Evolutionary conservation across 2,329 filamentous ascomycete species (phyloP), one percentile per base, ranked within the genome.

Genomic region (Emmonsiellopsis sp.): DNA sequence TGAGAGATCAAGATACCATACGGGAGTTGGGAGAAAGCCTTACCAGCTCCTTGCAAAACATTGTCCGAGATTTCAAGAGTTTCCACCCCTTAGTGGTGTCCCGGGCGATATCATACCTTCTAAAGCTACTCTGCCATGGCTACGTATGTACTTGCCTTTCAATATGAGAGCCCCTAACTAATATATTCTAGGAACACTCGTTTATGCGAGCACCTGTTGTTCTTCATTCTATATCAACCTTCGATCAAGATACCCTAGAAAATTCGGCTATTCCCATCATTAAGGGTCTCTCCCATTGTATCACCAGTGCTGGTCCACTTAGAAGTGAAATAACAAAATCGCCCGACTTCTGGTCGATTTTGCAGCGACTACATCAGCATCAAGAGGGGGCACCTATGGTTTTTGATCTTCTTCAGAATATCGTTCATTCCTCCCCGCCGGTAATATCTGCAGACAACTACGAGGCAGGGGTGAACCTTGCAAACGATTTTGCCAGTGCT

Each of bases 401-500:
- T 0, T 97, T 97, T 67, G 83, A 86, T 52, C 87, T 97, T n/a
- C 77, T 96, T 0, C 86, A 93, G 64, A 83, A 81, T 52, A 83
- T 91, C 31, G 83, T 89, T 2, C 80, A 85, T 11, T 78, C 78
- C 2, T 78, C 82, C n/a, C 85, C 85, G 14, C 84, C 87, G 11
- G 87, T 91, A 5, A 87, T 98, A 49, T 92, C 90, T 55, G 88
- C 91, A 27, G 93, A 97, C 65, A 98, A 98, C 62, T 98, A 97
- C 63, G 90, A 96, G 65, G 85, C 88, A 21, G 87, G 88, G 3
- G 85, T 98, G 52, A 78, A 80, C 33, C 76, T 98, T 21, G 79
- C 96, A 27, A 94, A 94, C 61, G 87, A 92, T 56, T 97, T 97
- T 69, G 89, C 93, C 2, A 87, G 86, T 6, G 86, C 87, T 32